phyloP scores from a whole-genome alignment of 495 filamentous ascomycete species.

The Hyaloscypha bicolor region DNA sequence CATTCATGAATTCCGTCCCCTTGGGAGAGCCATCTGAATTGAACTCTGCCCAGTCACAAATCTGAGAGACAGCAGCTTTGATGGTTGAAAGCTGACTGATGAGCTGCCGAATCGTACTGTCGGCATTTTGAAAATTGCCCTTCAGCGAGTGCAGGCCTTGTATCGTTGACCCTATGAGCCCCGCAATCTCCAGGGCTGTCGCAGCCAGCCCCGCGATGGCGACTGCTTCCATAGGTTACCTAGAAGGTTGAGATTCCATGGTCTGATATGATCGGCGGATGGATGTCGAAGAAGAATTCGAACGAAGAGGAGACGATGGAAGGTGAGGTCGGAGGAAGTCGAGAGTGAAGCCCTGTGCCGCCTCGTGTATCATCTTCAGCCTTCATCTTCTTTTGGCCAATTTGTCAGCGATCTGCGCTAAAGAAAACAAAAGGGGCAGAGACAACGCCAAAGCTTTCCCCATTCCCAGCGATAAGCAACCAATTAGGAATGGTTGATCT shows the following conservation, averaged over 20 bases:
- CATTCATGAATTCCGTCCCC: constrained; percentile 36
- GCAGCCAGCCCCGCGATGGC: neutral
- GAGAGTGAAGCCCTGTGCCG: neutral
- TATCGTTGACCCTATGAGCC: constrained; percentile 38
- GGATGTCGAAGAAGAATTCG: neutral
- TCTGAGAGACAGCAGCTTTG: constrained; percentile 42
- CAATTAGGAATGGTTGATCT: neutral
- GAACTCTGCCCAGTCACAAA: constrained; percentile 43
- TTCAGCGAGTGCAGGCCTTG: constrained; percentile 38
- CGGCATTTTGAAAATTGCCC: constrained; percentile 45
- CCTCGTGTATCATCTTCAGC: neutral
- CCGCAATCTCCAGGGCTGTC: neutral
- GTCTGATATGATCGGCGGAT: neutral
- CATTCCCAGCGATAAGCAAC: neutral
- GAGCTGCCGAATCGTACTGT: constrained; percentile 45
- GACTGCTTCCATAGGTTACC: neutral
- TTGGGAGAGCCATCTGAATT: constrained; percentile 34
- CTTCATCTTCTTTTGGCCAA: neutral
- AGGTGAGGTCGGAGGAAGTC: neutral
- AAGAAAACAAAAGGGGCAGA: neutral
- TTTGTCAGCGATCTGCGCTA: neutral
- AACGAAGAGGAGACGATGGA: neutral
- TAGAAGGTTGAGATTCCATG: too few relatives aligned
- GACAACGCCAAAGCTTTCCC: neutral
- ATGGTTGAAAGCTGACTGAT: constrained; percentile 45